These are phyloP conservation scores for Curvularia eragrostidis DNA, from an alignment of 2,329 filamentous ascomycete species.

Conservation along the genomic window DNA sequence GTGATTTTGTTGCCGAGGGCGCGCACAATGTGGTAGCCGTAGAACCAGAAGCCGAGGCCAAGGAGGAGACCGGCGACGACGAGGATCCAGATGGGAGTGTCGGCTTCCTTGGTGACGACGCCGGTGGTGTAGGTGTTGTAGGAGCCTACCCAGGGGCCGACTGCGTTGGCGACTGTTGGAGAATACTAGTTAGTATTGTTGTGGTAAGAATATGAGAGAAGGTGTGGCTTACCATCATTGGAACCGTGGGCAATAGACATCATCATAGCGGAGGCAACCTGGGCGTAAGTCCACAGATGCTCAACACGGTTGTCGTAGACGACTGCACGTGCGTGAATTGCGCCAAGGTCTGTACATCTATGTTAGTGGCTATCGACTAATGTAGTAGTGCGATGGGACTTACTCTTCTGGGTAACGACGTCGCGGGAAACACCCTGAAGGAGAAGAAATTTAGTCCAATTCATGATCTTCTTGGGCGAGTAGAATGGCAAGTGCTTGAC, in stretches of 20 bases:
- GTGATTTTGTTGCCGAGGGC: slow-evolving; percentile 68
- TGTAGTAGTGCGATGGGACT: neutral
- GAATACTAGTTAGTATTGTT: neutral
- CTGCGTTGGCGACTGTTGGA: slow-evolving; percentile 59
- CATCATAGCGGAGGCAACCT: slow-evolving; percentile 65
- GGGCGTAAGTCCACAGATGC: slow-evolving; percentile 56
- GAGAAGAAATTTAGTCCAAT: slow-evolving; percentile 54
- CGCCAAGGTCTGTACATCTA: slow-evolving; percentile 33
- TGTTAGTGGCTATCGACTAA: neutral
- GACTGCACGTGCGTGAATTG: slow-evolving; percentile 51
- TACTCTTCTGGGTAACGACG: slow-evolving; percentile 37
- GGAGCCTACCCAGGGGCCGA: slow-evolving; percentile 66
- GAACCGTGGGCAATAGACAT: slow-evolving; percentile 75
- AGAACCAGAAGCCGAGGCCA: slow-evolving; percentile 65
- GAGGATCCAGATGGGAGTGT: slow-evolving; percentile 68
- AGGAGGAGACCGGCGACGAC: slow-evolving; percentile 61
- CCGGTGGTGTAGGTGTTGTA: slow-evolving; percentile 66
- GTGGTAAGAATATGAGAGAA: too few relatives aligned
- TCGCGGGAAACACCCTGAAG: slow-evolving; percentile 55
- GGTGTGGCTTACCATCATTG: slow-evolving; percentile 58
- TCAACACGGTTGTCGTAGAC: slow-evolving; percentile 57
- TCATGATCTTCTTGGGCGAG: slow-evolving; percentile 43
- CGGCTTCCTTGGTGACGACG: slow-evolving; percentile 53
- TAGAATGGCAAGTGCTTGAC: slow-evolving; percentile 39
- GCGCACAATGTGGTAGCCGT: slow-evolving; percentile 69